Evolutionary conservation across 345 rosid species (phyloP), one percentile per base, ranked within the genome.

Genomic region (Acer yangbiense): DNA sequence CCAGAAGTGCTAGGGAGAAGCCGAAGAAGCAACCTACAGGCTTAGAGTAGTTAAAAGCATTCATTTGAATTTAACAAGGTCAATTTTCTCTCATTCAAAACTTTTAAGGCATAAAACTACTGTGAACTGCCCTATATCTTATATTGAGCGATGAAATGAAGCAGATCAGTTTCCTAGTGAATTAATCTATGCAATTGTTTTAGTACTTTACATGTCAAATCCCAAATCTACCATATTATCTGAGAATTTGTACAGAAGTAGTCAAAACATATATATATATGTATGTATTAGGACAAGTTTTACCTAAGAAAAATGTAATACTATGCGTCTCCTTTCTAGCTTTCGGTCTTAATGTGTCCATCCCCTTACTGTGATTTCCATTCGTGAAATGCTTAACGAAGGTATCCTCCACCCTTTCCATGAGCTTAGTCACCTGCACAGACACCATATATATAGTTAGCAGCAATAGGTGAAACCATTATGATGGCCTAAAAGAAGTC

Each of bases 301-400:
- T 88, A 91, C 98, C 98, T 27, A 85, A 72, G 64, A 85, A 74
- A 83, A 92, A 94, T 50, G 98, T 88, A 73, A 82, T 72, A 68
- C 89, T 89, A 32, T 94, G 98, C 74, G 76, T 89, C 68, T 91
- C 97, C 67, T 82, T 91, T 66, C 68, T 91, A 43, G 79, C 64
- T 81, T 84, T 86, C 21, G 90, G 92, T 79, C 93, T 89, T 64
- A 94, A 80, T 58, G 46, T 68, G 57, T 76, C 77, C 95, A 92
- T 89, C 67, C 89, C 98, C 77, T 88, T 90, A 18, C 89, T 78
- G 65, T 81, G 92, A 75, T 92, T 94, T 71, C 94, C 95, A 69
- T 91, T 90, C 0, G 94, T 82, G 55, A 94, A 94, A 82, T 94
- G 98, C 83, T 91, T 92, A 11, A 89, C 72, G 71, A 86, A 94